A percentile compares a stretch with the other conserved stretches of the same genome.
Evolutionary conservation across 225 moss, liverwort and hornwort genomes (phyloP).

Genomic region (Bryum argenteum): DNA sequence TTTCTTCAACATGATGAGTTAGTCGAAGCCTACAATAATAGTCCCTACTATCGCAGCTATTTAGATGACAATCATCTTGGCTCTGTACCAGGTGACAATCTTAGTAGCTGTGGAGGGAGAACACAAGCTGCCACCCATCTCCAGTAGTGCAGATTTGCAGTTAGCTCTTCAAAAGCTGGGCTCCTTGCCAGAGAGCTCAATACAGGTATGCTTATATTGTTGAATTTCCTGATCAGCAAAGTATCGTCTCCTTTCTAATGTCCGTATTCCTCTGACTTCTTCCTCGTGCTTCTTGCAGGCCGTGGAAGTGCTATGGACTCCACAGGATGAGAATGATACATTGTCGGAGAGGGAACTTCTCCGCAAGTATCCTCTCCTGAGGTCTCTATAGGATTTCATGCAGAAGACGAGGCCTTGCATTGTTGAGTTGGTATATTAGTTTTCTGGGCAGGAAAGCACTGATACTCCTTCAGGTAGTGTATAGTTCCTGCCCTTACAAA

Average conservation of each 20-base stretch:
- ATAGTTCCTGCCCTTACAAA: conserved; percentile 18
- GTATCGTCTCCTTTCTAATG: not conserved
- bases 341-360: conserved; percentile 51
- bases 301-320: conserved; percentile 62
- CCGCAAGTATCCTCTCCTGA: conserved; percentile 52
- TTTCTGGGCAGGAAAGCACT: conserved; percentile 12
- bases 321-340: conserved; percentile 60
- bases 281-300: conserved; percentile 39
- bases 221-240: conserved; percentile 1
- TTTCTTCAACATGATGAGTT: not conserved
- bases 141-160: conserved; percentile 53
- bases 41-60: not conserved
- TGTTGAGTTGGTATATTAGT: conserved; percentile 13
- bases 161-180: conserved; percentile 54
- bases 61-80: conserved; percentile 5
- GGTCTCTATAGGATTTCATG: conserved; percentile 40
- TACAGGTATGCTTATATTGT: conserved; percentile 38
- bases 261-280: not conserved
- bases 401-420: conserved; percentile 5
- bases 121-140: conserved; percentile 50
- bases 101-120: conserved; percentile 58
- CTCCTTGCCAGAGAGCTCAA: conserved; percentile 40
- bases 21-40: not conserved
- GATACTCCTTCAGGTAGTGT: not conserved
- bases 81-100: conserved; percentile 45